Conservation (phyloP, 306 rosid species). For the Fragaria iinumae region DNA sequence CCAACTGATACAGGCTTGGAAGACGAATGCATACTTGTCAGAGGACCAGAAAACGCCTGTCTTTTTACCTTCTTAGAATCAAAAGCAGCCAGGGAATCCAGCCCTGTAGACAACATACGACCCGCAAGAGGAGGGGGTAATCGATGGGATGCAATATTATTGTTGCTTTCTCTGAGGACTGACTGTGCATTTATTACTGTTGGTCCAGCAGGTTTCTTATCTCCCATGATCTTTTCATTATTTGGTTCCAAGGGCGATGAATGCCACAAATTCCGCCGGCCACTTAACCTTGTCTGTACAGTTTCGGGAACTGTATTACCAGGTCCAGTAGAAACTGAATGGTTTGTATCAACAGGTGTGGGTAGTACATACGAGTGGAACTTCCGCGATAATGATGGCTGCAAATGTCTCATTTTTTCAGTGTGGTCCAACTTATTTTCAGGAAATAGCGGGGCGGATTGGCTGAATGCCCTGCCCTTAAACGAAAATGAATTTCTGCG, state of each 20-base stretch:
- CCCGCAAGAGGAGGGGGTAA: constrained; percentile 67
- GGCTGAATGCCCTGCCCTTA: constrained; percentile 56
- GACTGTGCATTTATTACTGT: constrained; percentile 40
- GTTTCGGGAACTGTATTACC: constrained; percentile 40
- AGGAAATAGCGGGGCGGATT: constrained; percentile 89
- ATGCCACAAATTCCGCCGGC: constrained; percentile 69
- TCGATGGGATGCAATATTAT: constrained; percentile 41
- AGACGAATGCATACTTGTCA: constrained; percentile 58
- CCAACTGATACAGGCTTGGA: constrained; percentile 45
- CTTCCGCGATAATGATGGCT: constrained; percentile 68
- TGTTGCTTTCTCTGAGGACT: constrained; percentile 78
- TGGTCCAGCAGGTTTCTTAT: constrained; percentile 44
- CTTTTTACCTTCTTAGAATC: constrained; percentile 68
- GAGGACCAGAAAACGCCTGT: constrained; percentile 84
- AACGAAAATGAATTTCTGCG: constrained; percentile 51
- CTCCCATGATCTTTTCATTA: constrained; percentile 41
- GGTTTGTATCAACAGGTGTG: constrained; percentile 66
- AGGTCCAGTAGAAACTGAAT: constrained; percentile 50
- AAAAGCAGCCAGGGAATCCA: constrained; percentile 42
- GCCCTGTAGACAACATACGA: constrained; percentile 38
- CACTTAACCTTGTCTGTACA: constrained; percentile 35
- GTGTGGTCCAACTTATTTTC: constrained; percentile 55
- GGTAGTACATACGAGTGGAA: constrained; percentile 87
- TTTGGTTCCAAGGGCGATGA: constrained; percentile 73
- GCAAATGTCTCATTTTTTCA: constrained; percentile 64